Conservation (phyloP, 2,329 filamentous ascomycete species). For the Chaetomium olivaceum region DNA sequence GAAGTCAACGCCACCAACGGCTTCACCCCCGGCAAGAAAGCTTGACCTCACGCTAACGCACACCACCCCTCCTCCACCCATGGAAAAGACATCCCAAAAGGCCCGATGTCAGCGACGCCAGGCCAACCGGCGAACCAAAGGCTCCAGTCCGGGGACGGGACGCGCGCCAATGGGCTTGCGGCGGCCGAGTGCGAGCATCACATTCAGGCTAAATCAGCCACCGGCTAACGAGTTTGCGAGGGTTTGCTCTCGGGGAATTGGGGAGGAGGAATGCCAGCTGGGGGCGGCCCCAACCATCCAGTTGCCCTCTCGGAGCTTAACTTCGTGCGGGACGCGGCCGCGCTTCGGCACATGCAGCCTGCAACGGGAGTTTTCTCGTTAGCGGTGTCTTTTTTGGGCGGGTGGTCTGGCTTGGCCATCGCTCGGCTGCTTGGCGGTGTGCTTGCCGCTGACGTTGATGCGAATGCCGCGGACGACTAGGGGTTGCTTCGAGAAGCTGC, state of each 20-base stretch:
- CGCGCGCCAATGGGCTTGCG: constrained; percentile 4
- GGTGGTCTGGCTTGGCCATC: not conserved
- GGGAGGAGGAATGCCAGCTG: not conserved
- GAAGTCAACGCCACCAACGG: not conserved
- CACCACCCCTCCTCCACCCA: not conserved
- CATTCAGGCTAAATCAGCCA: constrained; percentile 20
- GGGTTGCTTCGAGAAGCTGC: not conserved
- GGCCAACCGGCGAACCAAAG: not conserved
- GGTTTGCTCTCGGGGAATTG: no score
- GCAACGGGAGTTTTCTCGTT: not conserved
- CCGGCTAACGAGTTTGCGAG: not conserved
- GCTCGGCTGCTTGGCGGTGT: not conserved
- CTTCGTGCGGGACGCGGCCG: constrained; percentile 3
- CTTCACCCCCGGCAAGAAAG: constrained; percentile 8
- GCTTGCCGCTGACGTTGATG: not conserved
- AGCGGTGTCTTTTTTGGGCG: not conserved
- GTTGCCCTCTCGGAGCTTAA: constrained; percentile 8
- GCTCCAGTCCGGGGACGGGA: no score
- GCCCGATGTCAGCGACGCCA: constrained; percentile 10
- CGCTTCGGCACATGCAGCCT: not conserved
- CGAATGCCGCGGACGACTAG: not conserved
- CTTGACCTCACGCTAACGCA: not conserved
- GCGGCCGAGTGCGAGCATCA: constrained; percentile 1
- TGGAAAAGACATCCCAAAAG: constrained; percentile 3
- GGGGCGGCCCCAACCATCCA: not conserved